These are phyloP conservation scores for Aspergillus avenaceus DNA, from an alignment of 495 filamentous ascomycete species.

Conservation along the genomic window DNA sequence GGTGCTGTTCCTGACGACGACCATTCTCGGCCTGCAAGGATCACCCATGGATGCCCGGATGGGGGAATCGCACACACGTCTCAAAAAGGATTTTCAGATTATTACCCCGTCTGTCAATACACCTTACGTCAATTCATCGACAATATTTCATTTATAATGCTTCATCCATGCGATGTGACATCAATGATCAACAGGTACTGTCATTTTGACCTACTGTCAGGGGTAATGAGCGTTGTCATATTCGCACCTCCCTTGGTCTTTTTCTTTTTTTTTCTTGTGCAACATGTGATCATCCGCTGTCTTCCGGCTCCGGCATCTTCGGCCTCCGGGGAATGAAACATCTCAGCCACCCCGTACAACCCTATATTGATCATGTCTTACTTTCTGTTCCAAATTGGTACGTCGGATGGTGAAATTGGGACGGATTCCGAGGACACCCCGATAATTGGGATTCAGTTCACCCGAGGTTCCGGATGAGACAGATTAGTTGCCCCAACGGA, in stretches of 20 bases:
- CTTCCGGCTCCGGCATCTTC: background rate
- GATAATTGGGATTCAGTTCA: no score
- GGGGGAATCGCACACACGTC: background rate
- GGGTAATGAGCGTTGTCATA: background rate
- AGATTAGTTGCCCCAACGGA: no score
- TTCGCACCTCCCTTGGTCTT: background rate
- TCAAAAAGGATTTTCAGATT: no score
- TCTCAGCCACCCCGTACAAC: background rate
- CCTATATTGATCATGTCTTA: no score
- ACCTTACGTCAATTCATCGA: no score
- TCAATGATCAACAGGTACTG: background rate
- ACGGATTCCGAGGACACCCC: no score
- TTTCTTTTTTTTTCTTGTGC: background rate
- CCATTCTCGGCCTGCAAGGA: background rate
- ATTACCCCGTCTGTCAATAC: no score
- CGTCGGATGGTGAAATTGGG: no score
- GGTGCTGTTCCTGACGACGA: background rate
- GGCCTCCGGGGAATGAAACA: background rate
- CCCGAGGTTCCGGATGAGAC: no score
- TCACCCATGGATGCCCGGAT: background rate
- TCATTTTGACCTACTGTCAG: background rate
- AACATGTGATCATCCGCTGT: background rate
- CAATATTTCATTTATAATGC: no score
- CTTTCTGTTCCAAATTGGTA: no score
- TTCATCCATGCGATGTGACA: no score